Percentiles rank a stretch among this genome's conserved stretches.
Conservation (phyloP, 1,284 basidiomycete genomes). For the Rhodotorula sp. region DNA sequence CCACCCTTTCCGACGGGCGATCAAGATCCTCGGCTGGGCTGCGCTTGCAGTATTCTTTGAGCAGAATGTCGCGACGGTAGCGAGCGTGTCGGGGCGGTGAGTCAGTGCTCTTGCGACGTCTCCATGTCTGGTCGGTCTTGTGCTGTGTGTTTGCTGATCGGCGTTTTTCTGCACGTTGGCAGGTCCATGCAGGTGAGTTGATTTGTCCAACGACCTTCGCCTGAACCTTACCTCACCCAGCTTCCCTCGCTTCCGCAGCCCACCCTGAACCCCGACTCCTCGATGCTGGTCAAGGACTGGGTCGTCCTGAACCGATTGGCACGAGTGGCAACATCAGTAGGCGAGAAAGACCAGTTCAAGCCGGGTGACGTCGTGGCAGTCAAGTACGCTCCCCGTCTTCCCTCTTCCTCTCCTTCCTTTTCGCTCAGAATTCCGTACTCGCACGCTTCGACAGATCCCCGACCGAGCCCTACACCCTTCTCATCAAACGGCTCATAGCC, state of each 20-base stretch:
- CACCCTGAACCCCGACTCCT: slow-evolving; percentile 53
- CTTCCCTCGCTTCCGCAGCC: slow-evolving; percentile 42
- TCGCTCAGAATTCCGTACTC: not conserved
- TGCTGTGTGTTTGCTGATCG: not conserved
- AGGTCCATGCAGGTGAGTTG: slow-evolving; percentile 51
- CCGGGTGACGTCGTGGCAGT: slow-evolving; percentile 57
- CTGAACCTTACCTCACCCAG: not conserved
- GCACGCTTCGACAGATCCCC: slow-evolving; percentile 50
- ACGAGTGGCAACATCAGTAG: slow-evolving; percentile 38
- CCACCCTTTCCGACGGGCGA: not conserved
- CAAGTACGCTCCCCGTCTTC: slow-evolving; percentile 44
- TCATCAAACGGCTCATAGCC: slow-evolving; percentile 58
- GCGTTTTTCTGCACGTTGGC: not conserved
- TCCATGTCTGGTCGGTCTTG: not conserved
- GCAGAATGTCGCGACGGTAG: slow-evolving; percentile 53
- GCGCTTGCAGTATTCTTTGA: slow-evolving; percentile 55
- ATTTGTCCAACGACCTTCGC: too few species aligned
- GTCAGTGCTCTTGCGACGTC: slow-evolving; percentile 25
- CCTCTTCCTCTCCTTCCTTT: not conserved
- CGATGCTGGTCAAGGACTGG: slow-evolving; percentile 52
- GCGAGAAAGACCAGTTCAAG: slow-evolving; percentile 43
- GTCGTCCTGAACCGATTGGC: slow-evolving; percentile 55
- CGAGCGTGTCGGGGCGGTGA: slow-evolving; percentile 53
- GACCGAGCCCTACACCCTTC: slow-evolving; percentile 52
- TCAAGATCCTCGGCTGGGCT: slow-evolving; percentile 51